phyloP scores from a whole-genome alignment of 2,329 filamentous ascomycete species.

The Colletotrichum tropicale region DNA sequence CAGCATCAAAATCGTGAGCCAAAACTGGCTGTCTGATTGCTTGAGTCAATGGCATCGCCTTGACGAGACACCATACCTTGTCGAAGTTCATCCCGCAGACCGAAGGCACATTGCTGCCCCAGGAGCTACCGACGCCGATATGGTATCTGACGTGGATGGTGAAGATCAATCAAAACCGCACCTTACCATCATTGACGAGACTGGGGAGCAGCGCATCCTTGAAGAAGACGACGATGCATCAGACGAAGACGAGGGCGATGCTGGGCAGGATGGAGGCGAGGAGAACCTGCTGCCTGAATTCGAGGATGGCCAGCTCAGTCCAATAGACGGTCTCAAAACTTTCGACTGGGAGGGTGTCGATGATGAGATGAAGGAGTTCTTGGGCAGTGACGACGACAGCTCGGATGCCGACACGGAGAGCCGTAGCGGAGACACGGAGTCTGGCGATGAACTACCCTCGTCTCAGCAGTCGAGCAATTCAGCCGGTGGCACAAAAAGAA shows the following conservation, averaged over 20 bases:
- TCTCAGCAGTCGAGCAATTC: neutral
- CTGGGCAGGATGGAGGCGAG: slow-evolving; percentile 42
- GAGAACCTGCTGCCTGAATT: slow-evolving; percentile 57
- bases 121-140: slow-evolving; percentile 27
- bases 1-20: slow-evolving; percentile 88
- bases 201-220: slow-evolving; percentile 44
- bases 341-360: slow-evolving; percentile 70
- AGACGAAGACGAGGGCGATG: slow-evolving; percentile 35
- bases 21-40: slow-evolving; percentile 86
- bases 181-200: slow-evolving; percentile 46
- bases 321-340: slow-evolving; percentile 59
- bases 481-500: slow-evolving; percentile 15
- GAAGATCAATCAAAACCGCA: slow-evolving; percentile 47
- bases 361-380: slow-evolving; percentile 77
- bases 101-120: slow-evolving; percentile 41
- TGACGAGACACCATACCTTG: slow-evolving; percentile 78
- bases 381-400: slow-evolving; percentile 60
- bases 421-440: slow-evolving; percentile 15
- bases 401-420: slow-evolving; percentile 40
- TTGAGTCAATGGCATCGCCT: slow-evolving; percentile 83
- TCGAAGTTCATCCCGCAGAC: slow-evolving; percentile 76
- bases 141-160: slow-evolving; percentile 19
- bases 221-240: slow-evolving; percentile 38
- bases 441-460: slow-evolving; percentile 20
- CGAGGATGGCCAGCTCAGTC: slow-evolving; percentile 48